Evolutionary conservation across 139 green algal genomes (phyloP).

Genomic region (Chlorella sp.): DNA sequence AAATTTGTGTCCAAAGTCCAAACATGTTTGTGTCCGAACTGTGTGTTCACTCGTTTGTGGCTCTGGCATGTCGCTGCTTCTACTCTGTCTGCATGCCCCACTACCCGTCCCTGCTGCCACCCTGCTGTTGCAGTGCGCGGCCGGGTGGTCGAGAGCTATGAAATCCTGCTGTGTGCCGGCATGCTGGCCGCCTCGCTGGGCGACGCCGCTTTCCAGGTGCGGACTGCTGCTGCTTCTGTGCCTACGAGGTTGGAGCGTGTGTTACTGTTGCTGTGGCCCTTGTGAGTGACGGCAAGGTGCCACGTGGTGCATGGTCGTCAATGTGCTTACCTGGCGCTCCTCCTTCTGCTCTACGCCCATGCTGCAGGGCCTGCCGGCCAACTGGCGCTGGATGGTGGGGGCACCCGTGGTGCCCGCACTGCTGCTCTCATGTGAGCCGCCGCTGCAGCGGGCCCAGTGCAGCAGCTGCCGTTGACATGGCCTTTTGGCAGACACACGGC

Average conservation of each 20-base stretch:
- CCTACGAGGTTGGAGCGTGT: too few relatives aligned
- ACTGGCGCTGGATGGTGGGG: constrained; percentile 80
- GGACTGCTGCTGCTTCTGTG: too few relatives aligned
- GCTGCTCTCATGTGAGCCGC: constrained; percentile 34
- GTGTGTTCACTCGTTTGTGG: too few relatives aligned
- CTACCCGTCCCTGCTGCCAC: background rate
- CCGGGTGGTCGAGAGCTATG: constrained; percentile 68
- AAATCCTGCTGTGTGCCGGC: constrained; percentile 82
- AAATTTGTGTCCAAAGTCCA: too few relatives aligned
- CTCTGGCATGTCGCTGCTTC: background rate
- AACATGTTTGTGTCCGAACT: too few relatives aligned
- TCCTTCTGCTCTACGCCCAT: too few relatives aligned
- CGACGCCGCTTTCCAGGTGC: constrained; percentile 62
- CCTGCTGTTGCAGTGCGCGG: constrained; percentile 42
- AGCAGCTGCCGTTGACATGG: background rate
- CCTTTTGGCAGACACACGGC: background rate
- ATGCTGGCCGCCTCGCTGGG: constrained; percentile 72
- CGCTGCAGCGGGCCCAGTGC: background rate
- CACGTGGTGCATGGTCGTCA: too few relatives aligned
- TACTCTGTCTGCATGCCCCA: background rate
- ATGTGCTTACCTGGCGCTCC: too few relatives aligned
- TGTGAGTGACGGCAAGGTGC: too few relatives aligned
- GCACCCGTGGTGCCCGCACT: constrained; percentile 60
- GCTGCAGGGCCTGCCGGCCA: constrained; percentile 22
- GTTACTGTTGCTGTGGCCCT: too few relatives aligned